Percentiles rank a stretch among this genome's conserved stretches.
phyloP scores from a whole-genome alignment of 768 basidiomycete species.

The Lepiota brunneoincarnata region DNA sequence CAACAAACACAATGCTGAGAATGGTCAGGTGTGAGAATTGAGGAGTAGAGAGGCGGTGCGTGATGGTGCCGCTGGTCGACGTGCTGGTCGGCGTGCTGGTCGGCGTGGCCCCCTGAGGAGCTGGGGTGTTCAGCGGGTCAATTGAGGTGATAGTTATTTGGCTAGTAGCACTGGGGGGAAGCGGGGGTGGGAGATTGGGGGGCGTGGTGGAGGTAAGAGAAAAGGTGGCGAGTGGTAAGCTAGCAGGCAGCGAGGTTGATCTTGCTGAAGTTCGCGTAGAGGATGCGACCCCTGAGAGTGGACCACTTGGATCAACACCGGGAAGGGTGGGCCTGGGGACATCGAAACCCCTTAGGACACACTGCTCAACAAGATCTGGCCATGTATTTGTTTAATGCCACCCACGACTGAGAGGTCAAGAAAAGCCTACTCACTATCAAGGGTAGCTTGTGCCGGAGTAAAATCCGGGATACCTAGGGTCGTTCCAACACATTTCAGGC shows the following conservation, averaged over 20 bases:
- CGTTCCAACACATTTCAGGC: conserved; percentile 30
- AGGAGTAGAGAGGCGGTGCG: conserved; percentile 7
- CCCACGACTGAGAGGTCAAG: not conserved
- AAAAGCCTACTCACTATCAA: conserved; percentile 21
- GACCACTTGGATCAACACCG: conserved; percentile 25
- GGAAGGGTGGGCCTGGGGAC: conserved; percentile 25
- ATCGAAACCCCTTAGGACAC: conserved; percentile 13
- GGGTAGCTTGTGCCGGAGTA: conserved; percentile 21
- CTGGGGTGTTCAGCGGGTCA: not conserved
- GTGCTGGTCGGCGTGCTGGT: not conserved
- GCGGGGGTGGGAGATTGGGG: not conserved
- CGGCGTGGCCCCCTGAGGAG: not conserved
- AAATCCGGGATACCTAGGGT: conserved; percentile 26
- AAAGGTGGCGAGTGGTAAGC: not conserved
- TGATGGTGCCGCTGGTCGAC: not conserved
- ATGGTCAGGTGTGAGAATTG: conserved; percentile 8
- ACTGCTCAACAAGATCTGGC: conserved; percentile 3
- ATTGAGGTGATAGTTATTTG: not conserved
- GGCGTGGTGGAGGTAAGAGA: not conserved
- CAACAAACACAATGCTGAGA: not conserved
- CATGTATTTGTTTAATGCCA: not conserved
- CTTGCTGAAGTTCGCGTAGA: not conserved
- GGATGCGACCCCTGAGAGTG: conserved; percentile 12
- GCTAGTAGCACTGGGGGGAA: not conserved
- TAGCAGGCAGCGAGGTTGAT: no score